Conservation (phyloP, 2,329 filamentous ascomycete genomes). For the Trichoderma breve region DNA sequence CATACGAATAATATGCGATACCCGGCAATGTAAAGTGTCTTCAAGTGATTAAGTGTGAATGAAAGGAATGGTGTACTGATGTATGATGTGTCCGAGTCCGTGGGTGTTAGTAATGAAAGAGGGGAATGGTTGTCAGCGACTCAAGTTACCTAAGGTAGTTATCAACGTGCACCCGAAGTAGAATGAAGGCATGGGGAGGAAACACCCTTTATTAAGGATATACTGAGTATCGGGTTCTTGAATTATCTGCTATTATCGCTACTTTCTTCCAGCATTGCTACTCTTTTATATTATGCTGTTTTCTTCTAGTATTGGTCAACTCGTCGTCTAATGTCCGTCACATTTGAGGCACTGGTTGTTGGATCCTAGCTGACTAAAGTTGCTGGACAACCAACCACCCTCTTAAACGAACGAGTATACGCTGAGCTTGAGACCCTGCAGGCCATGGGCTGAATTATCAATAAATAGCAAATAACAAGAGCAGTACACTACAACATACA, state of each 20-base stretch:
- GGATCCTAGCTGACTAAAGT: no score
- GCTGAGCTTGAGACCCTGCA: neutral
- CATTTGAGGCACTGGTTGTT: no score
- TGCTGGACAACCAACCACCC: no score
- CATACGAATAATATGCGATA: constrained; percentile 19
- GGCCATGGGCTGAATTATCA: neutral
- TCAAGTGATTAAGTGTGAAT: neutral
- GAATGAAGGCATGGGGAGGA: no score
- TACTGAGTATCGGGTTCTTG: no score
- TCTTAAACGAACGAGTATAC: neutral
- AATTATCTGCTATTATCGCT: no score
- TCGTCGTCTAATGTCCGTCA: no score
- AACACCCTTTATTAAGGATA: no score
- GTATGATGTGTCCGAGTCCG: neutral
- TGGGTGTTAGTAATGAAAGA: neutral
- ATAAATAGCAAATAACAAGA: neutral
- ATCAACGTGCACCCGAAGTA: neutral
- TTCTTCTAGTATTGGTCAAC: no score
- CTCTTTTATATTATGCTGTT: no score
- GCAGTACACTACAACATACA: neutral
- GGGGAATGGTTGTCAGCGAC: neutral
- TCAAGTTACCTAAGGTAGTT: neutral
- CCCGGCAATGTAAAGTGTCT: neutral
- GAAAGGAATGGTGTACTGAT: neutral
- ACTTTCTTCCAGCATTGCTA: no score